Percentiles rank a stretch among this genome's conserved stretches.
These are phyloP conservation scores for Antarctomyces pellizariae DNA, from an alignment of 495 filamentous ascomycete species.

Conservation along the genomic window DNA sequence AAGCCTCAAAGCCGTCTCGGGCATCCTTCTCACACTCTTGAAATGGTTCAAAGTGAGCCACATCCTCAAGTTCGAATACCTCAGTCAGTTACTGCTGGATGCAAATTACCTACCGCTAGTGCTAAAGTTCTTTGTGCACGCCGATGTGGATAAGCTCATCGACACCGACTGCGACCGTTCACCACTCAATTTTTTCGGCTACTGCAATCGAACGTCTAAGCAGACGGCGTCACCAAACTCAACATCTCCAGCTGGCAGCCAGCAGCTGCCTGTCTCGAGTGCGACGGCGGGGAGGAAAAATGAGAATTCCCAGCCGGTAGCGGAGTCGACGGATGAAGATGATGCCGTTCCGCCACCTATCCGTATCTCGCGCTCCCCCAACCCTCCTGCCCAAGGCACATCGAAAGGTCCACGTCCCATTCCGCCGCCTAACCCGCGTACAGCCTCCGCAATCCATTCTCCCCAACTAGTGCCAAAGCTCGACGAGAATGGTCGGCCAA, in stretches of 20 bases:
- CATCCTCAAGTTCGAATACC: conserved; percentile 84
- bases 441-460: no score
- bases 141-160: conserved; percentile 76
- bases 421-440: no score
- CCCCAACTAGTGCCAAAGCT: no score
- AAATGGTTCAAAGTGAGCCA: conserved; percentile 95
- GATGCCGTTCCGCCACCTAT: conserved; percentile 74
- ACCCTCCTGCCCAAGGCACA: no score
- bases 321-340: conserved; percentile 24
- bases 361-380: no score
- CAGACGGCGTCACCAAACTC: background rate
- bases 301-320: conserved; percentile 1
- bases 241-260: no score
- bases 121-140: conserved; percentile 76
- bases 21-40: conserved; percentile 56
- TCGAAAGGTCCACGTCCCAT: no score
- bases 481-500: conserved; percentile 75
- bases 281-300: no score
- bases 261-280: no score
- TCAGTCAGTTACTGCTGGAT: conserved; percentile 80
- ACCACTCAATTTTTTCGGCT: conserved; percentile 53
- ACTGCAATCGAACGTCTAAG: conserved; percentile 32
- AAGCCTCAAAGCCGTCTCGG: conserved; percentile 71
- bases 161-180: conserved; percentile 53
- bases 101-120: conserved; percentile 83